Conservation (phyloP, 768 basidiomycete species). For the Tricholoma terreum region DNA sequence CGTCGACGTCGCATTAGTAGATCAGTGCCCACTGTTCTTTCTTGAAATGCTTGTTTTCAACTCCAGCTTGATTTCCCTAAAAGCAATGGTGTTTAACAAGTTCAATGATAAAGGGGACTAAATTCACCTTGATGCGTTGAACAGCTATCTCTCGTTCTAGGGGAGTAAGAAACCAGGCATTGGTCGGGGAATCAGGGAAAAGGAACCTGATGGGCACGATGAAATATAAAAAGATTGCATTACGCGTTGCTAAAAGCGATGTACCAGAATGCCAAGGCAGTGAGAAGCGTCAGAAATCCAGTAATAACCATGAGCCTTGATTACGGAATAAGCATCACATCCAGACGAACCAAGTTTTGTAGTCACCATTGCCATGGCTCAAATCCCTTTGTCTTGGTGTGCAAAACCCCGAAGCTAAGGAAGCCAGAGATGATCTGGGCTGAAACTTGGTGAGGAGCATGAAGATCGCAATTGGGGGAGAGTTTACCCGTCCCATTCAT, state of each 20-base stretch:
- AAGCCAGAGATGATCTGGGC: slow-evolving; percentile 73
- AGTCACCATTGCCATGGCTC: slow-evolving; percentile 72
- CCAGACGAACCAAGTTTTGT: neutral
- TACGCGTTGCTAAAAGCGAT: slow-evolving; percentile 5
- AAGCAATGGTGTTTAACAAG: neutral
- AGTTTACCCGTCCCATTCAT: slow-evolving; percentile 69
- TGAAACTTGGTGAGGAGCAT: slow-evolving; percentile 18
- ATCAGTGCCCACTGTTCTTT: slow-evolving; percentile 61
- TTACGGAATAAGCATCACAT: neutral
- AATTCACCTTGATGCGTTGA: slow-evolving; percentile 54
- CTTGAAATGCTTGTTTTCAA: slow-evolving; percentile 82
- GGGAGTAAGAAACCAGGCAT: slow-evolving; percentile 68
- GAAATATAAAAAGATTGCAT: neutral
- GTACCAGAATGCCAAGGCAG: slow-evolving; percentile 55
- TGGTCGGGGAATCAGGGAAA: slow-evolving; percentile 75
- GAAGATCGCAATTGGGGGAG: neutral
- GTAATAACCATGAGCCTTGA: slow-evolving; percentile 69
- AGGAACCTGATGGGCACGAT: slow-evolving; percentile 42
- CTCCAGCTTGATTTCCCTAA: slow-evolving; percentile 54
- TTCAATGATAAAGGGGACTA: neutral
- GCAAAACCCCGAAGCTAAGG: slow-evolving; percentile 61
- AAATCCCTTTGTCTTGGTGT: slow-evolving; percentile 53
- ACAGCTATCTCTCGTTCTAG: slow-evolving; percentile 65
- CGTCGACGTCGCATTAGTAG: neutral
- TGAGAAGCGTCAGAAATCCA: slow-evolving; percentile 53